Conservation (phyloP, 2,329 filamentous ascomycete genomes). For the Leptographium radiaticola region DNA sequence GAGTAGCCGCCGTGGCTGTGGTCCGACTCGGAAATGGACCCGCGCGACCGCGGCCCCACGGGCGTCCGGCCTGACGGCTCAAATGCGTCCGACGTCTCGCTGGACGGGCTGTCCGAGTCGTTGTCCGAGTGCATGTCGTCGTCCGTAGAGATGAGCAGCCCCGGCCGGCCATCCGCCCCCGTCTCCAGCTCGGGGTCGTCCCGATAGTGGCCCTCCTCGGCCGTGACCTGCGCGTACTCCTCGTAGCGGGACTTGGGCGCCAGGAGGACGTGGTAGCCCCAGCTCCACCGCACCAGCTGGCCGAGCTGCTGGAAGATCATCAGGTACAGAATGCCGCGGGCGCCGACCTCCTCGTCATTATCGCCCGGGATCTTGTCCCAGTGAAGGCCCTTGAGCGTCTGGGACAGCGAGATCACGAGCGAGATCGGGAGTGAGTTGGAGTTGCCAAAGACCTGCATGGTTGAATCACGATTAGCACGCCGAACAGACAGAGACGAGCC, state of each 20-base stretch:
- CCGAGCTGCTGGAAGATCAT: constrained; percentile 96
- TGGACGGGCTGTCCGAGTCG: constrained; percentile 18
- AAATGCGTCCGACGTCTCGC: constrained; percentile 34
- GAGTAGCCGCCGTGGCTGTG: constrained; percentile 5
- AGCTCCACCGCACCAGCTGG: constrained; percentile 91
- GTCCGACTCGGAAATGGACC: constrained; percentile 35
- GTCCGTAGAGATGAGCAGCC: neutral
- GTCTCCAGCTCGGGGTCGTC: constrained; percentile 22
- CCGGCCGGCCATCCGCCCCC: neutral
- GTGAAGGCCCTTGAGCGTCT: constrained; percentile 82
- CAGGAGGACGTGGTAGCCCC: constrained; percentile 92
- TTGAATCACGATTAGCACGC: neutral
- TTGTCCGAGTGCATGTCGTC: constrained; percentile 15
- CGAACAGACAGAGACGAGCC: neutral
- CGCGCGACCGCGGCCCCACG: constrained; percentile 33
- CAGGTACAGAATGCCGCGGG: constrained; percentile 86
- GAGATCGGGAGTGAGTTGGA: constrained; percentile 97
- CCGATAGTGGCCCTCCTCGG: constrained; percentile 47
- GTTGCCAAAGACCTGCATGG: constrained; percentile 70
- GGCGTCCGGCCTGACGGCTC: constrained; percentile 45
- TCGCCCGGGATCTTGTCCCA: constrained; percentile 88
- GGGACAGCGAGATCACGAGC: constrained; percentile 82
- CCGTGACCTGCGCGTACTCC: constrained; percentile 43
- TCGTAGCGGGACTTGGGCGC: constrained; percentile 66
- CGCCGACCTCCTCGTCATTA: constrained; percentile 88